These are phyloP conservation scores for Discostella stelligeroides DNA, from an alignment of 108 stramenopile genomes.

Conservation along the genomic window DNA sequence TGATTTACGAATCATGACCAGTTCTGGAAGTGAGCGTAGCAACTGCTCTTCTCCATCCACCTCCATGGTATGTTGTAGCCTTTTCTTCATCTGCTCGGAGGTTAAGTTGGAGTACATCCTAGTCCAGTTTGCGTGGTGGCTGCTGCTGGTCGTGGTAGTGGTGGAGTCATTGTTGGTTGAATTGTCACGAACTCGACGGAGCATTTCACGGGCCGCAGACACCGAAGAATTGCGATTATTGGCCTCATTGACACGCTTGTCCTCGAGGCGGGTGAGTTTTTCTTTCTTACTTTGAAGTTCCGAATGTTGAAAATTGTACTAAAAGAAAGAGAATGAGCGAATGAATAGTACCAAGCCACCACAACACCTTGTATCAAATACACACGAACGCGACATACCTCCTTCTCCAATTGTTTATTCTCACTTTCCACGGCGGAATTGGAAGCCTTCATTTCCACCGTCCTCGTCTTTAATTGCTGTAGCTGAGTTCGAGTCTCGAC, in stretches of 20 bases:
- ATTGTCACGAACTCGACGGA: constrained; percentile 33
- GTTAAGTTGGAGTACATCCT: background rate
- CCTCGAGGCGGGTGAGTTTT: constrained; percentile 42
- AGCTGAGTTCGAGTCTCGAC: constrained; percentile 21
- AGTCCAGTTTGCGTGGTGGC: no score
- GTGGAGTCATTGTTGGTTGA: constrained; percentile 11
- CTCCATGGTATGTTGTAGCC: constrained; percentile 22
- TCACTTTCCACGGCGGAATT: constrained; percentile 19
- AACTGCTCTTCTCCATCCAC: constrained; percentile 21
- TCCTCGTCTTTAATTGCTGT: constrained; percentile 15
- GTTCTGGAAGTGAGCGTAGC: constrained; percentile 14
- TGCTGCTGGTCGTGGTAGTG: no score
- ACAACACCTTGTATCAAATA: no score
- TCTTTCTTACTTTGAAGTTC: constrained; percentile 43
- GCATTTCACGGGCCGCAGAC: constrained; percentile 29
- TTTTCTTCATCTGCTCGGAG: constrained; percentile 26
- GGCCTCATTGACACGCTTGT: constrained; percentile 24
- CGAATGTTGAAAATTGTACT: constrained; percentile 54
- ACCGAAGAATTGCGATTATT: constrained; percentile 21
- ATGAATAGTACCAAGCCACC: background rate
- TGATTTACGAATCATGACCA: constrained; percentile 12
- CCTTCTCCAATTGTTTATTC: constrained; percentile 25
- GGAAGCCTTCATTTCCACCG: constrained; percentile 10
- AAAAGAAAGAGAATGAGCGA: constrained; percentile 4
- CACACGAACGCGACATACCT: constrained; percentile 12